Conservation (phyloP, 352 stramenopile species). For the Phytophthora cryptogea region DNA sequence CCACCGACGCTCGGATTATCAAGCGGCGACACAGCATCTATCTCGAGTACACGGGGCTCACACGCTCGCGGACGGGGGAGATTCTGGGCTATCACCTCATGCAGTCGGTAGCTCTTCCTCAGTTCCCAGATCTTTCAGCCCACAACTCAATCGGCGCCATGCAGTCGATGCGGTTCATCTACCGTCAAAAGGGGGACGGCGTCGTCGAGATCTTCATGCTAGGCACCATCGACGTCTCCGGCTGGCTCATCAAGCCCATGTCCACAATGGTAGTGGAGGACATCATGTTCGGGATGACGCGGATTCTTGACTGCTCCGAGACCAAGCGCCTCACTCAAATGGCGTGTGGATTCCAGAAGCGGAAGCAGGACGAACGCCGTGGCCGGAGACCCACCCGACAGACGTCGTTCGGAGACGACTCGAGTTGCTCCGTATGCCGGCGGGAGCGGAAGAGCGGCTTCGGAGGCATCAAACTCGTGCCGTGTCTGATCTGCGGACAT, state of each 20-base stretch:
- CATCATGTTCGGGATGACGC: slow-evolving; percentile 39
- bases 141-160: slow-evolving; percentile 49
- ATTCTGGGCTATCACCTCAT: slow-evolving; percentile 55
- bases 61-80: slow-evolving; percentile 33
- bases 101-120: slow-evolving; percentile 51
- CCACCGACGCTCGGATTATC: slow-evolving; percentile 37
- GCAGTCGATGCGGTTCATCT: slow-evolving; percentile 47
- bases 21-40: slow-evolving; percentile 53
- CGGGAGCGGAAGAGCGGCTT: slow-evolving; percentile 41
- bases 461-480: slow-evolving; percentile 47
- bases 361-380: slow-evolving; percentile 30
- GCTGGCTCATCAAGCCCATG: slow-evolving; percentile 39
- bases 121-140: slow-evolving; percentile 42
- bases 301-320: slow-evolving; percentile 45
- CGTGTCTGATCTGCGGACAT: slow-evolving; percentile 49
- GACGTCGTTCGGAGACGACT: slow-evolving; percentile 14
- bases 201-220: slow-evolving; percentile 58
- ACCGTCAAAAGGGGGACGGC: slow-evolving; percentile 45
- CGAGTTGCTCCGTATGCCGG: slow-evolving; percentile 34
- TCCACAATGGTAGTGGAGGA: slow-evolving; percentile 42
- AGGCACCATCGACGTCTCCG: slow-evolving; percentile 40
- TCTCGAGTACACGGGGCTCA: slow-evolving; percentile 50
- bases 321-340: slow-evolving; percentile 52
- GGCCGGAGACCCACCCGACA: slow-evolving; percentile 20
- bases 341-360: slow-evolving; percentile 39